Conservation (phyloP, 495 filamentous ascomycete genomes). For the Talaromyces borbonicus region DNA sequence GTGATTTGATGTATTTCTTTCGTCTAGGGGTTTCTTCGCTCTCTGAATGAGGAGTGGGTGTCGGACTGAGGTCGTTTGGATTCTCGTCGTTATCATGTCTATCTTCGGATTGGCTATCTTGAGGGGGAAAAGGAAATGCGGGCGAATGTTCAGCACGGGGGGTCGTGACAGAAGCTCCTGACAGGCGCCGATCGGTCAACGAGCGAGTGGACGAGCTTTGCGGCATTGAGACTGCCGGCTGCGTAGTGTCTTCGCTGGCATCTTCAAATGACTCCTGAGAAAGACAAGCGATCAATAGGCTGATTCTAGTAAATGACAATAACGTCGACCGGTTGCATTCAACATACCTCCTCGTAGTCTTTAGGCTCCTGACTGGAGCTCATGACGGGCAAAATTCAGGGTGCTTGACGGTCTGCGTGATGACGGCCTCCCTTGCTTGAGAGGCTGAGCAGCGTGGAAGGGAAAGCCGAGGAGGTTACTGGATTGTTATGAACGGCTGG, state of each 20-base stretch:
- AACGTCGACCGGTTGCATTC: background rate
- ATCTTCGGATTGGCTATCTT: slow-evolving; percentile 13
- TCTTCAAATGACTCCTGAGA: slow-evolving; percentile 69
- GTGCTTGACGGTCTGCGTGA: background rate
- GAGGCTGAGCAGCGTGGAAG: background rate
- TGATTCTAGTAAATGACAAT: no score
- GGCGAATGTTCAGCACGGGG: slow-evolving; percentile 29
- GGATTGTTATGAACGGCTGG: slow-evolving; percentile 1
- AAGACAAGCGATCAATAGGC: background rate
- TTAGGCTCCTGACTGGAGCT: slow-evolving; percentile 32
- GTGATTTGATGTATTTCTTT: slow-evolving; percentile 37
- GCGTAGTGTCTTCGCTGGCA: slow-evolving; percentile 45
- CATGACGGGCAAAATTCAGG: slow-evolving; percentile 15
- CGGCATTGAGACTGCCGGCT: slow-evolving; percentile 32
- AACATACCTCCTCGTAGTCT: slow-evolving; percentile 42
- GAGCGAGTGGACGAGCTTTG: slow-evolving; percentile 32
- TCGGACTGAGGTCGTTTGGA: slow-evolving; percentile 14
- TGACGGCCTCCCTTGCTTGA: slow-evolving; percentile 4
- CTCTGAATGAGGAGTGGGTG: slow-evolving; percentile 19
- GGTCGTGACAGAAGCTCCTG: slow-evolving; percentile 26
- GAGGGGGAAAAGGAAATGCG: slow-evolving; percentile 18
- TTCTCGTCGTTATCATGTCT: no score
- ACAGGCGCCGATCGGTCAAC: slow-evolving; percentile 37
- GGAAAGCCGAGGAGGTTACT: background rate
- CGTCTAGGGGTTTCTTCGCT: slow-evolving; percentile 25